These are phyloP conservation scores for Rhodotorula diobovata DNA, from an alignment of 768 basidiomycete species.

Conservation along the genomic window DNA sequence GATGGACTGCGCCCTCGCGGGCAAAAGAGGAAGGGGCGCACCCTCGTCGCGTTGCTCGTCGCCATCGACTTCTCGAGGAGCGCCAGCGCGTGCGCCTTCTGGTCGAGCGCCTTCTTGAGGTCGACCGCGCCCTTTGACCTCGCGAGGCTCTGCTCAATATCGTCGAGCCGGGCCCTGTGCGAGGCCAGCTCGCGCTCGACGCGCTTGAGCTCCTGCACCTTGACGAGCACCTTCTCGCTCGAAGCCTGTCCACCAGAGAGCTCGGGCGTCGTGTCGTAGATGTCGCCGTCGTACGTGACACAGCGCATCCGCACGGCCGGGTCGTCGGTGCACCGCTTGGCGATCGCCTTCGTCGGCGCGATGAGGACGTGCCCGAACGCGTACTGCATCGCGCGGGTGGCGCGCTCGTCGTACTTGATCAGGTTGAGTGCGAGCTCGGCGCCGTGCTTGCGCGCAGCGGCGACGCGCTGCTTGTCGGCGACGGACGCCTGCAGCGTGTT, in stretches of 20 bases:
- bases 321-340: slow-evolving; percentile 81
- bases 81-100: slow-evolving; percentile 79
- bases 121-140: slow-evolving; percentile 50
- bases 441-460: slow-evolving; percentile 83
- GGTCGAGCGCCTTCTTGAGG: slow-evolving; percentile 66
- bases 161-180: slow-evolving; percentile 54
- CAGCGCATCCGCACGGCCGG: slow-evolving; percentile 64
- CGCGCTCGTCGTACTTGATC: slow-evolving; percentile 72
- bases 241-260: slow-evolving; percentile 87
- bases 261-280: slow-evolving; percentile 93
- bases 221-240: slow-evolving; percentile 59
- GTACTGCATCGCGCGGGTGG: slow-evolving; percentile 81
- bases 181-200: slow-evolving; percentile 60
- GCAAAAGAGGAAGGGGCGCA: slow-evolving; percentile 48
- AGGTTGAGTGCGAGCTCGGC: slow-evolving; percentile 83
- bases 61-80: slow-evolving; percentile 77
- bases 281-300: slow-evolving; percentile 88
- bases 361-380: slow-evolving; percentile 91
- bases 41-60: slow-evolving; percentile 82
- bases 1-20: background rate
- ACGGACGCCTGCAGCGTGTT: slow-evolving; percentile 15
- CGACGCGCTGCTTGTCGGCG: slow-evolving; percentile 49
- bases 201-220: slow-evolving; percentile 73
- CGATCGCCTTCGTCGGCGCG: slow-evolving; percentile 80
- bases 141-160: slow-evolving; percentile 58